A percentile compares a stretch with the other conserved stretches of the same genome.
Evolutionary conservation across 2,329 filamentous ascomycete species (phyloP).

Genomic region (Sporothrix luriei): DNA sequence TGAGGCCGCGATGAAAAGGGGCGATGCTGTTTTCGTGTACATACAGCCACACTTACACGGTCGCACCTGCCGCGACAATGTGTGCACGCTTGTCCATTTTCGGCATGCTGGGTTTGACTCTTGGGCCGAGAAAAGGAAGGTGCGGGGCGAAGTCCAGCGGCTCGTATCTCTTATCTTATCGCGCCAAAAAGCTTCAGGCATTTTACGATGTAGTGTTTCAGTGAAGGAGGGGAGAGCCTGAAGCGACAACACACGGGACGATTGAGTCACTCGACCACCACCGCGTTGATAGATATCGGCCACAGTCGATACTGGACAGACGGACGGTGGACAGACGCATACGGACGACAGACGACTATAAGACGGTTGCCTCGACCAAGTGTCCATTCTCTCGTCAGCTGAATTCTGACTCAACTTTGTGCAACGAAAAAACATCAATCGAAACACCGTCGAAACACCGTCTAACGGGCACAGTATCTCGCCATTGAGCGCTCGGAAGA

Average conservation of each 20-base stretch:
- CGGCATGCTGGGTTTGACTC: constrained; percentile 6
- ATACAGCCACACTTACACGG: not conserved
- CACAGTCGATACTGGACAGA: not conserved
- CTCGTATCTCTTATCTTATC: constrained; percentile 27
- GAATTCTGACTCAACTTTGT: too few species aligned
- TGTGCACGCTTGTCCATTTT: constrained; percentile 14
- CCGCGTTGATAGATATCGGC: not conserved
- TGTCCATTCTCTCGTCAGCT: not conserved
- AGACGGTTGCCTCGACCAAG: not conserved
- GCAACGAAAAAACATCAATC: too few species aligned
- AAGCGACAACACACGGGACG: not conserved
- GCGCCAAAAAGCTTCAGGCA: constrained; percentile 25
- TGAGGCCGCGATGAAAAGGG: constrained; percentile 9
- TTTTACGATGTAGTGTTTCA: constrained; percentile 26
- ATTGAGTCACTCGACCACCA: constrained; percentile 28
- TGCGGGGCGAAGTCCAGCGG: constrained; percentile 19
- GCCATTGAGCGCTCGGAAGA: not conserved
- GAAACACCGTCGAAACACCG: not conserved
- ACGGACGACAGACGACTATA: constrained; percentile 1
- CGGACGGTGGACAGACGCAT: not conserved
- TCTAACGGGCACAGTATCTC: not conserved
- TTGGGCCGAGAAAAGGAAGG: constrained; percentile 4
- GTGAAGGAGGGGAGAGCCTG: constrained; percentile 8
- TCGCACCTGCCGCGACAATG: not conserved
- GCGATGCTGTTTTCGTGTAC: constrained; percentile 2